These are phyloP conservation scores for Phytophthora podocarpi DNA, from an alignment of 352 stramenopile genomes.

Conservation along the genomic window DNA sequence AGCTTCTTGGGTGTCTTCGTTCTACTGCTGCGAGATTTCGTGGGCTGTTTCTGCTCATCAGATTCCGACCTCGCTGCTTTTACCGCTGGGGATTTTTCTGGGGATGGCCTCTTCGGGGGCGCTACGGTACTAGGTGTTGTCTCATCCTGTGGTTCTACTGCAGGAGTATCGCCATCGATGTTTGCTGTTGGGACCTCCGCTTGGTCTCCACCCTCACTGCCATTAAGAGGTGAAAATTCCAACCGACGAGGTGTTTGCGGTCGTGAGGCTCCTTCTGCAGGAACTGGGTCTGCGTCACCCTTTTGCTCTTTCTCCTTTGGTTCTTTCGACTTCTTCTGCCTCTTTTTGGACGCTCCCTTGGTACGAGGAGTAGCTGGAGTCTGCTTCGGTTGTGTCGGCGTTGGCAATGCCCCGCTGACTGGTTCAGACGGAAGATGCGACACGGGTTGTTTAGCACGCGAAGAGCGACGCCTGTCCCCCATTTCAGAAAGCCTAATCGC, in stretches of 20 bases:
- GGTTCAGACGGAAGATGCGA: conserved; percentile 1
- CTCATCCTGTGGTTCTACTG: neutral
- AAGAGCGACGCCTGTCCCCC: conserved; percentile 9
- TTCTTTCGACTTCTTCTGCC: conserved; percentile 19
- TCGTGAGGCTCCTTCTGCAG: conserved; percentile 9
- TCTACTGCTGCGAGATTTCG: neutral
- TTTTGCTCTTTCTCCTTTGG: neutral
- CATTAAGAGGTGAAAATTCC: conserved; percentile 27
- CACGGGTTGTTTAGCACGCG: conserved; percentile 6
- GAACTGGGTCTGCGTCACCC: neutral
- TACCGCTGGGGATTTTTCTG: neutral
- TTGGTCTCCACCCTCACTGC: conserved; percentile 11
- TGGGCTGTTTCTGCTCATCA: neutral
- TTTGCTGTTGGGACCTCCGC: neutral
- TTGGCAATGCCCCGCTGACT: conserved; percentile 3
- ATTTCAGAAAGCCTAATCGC: conserved; percentile 39
- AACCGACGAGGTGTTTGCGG: conserved; percentile 29
- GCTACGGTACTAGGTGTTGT: neutral
- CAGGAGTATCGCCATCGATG: neutral
- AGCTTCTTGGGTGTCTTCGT: conserved; percentile 1
- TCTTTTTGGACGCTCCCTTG: conserved; percentile 12
- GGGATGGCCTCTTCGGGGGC: neutral
- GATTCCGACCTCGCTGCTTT: neutral
- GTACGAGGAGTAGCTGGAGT: conserved; percentile 15
- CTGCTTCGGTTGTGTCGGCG: conserved; percentile 17